Percentiles rank a stretch among this genome's conserved stretches.
These are phyloP conservation scores for Penicillium corylophilum DNA, from an alignment of 2,329 filamentous ascomycete genomes.

Conservation along the genomic window DNA sequence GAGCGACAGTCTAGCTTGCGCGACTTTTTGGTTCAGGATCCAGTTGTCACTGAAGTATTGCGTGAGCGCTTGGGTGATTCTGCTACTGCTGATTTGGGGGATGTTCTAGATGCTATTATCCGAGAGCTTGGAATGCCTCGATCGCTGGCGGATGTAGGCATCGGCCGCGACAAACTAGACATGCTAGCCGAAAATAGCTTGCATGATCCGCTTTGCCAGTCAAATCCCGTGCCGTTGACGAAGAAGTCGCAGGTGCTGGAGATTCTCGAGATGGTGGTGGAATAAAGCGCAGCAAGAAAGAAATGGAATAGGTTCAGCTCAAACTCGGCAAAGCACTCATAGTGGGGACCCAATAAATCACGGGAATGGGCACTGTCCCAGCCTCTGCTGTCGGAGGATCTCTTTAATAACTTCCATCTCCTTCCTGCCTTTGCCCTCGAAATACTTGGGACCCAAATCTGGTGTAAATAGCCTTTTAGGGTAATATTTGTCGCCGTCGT, in stretches of 20 bases:
- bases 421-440: constrained; percentile 51
- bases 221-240: constrained; percentile 3
- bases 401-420: constrained; percentile 32
- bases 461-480: constrained; percentile 51
- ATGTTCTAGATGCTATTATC: neutral
- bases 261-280: neutral
- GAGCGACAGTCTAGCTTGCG: neutral
- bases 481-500: constrained; percentile 47
- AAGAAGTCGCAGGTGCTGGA: neutral
- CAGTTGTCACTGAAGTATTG: neutral
- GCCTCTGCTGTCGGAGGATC: constrained; percentile 44
- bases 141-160: neutral
- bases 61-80: neutral
- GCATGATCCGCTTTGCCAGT: neutral
- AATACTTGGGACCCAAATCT: constrained; percentile 61
- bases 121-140: constrained; percentile 1
- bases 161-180: neutral
- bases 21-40: neutral
- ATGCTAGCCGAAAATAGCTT: constrained; percentile 1
- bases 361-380: constrained; percentile 49
- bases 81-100: neutral
- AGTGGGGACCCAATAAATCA: neutral
- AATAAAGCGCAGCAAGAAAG: neutral
- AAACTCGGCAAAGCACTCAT: neutral
- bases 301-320: neutral